Evolutionary conservation across 805 yeast genomes (phyloP).

Genomic region (Teunomyces aglyptinius): DNA sequence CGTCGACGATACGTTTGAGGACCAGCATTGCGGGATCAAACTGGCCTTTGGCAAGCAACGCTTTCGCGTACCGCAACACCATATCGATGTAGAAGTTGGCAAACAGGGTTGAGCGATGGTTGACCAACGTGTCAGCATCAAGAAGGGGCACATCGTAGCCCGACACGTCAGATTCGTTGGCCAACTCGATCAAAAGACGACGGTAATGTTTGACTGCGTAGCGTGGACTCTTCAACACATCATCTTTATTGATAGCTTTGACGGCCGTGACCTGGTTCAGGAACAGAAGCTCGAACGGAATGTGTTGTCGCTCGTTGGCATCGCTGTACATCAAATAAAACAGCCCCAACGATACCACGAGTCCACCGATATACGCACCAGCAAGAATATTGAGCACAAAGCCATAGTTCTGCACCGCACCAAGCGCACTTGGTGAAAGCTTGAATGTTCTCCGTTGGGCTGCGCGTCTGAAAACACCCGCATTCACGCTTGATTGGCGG

Average conservation of each 20-base stretch:
- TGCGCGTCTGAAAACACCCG: background rate
- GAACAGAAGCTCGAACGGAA: constrained; percentile 38
- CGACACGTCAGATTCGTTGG: constrained; percentile 24
- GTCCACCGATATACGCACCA: constrained; percentile 44
- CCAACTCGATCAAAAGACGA: constrained; percentile 34
- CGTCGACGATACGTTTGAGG: constrained; percentile 28
- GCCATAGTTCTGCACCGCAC: constrained; percentile 27
- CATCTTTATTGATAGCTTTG: constrained; percentile 44
- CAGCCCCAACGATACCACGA: constrained; percentile 38
- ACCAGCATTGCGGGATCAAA: constrained; percentile 27
- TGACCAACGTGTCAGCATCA: constrained; percentile 27
- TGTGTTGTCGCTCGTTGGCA: constrained; percentile 37
- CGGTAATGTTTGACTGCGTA: constrained; percentile 44
- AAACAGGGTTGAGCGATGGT: constrained; percentile 28
- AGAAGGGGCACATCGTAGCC: constrained; percentile 35
- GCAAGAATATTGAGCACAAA: constrained; percentile 35
- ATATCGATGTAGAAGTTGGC: constrained; percentile 45
- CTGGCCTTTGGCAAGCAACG: constrained; percentile 41
- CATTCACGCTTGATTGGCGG: background rate
- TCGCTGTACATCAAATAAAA: constrained; percentile 38
- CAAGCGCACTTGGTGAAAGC: constrained; percentile 18
- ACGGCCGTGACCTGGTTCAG: constrained; percentile 36
- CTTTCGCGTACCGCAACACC: constrained; percentile 38
- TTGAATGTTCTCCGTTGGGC: constrained; percentile 8
- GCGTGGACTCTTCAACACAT: constrained; percentile 39